A percentile compares a stretch with the other conserved stretches of the same genome.
phyloP scores from a whole-genome alignment of 306 rosid species.

The Rubus parviflorus region DNA sequence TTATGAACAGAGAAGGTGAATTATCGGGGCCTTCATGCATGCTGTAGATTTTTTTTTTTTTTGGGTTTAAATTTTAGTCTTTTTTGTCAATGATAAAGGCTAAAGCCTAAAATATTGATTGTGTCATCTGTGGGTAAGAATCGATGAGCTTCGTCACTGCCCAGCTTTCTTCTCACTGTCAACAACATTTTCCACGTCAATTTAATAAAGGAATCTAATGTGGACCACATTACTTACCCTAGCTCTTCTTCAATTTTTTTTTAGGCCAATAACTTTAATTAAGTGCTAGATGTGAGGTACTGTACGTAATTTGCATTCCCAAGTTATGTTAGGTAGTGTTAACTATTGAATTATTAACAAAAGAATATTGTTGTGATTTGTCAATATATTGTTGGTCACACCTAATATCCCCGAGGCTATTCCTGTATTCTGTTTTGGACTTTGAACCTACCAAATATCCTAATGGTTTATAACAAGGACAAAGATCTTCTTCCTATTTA shows the following conservation, averaged over 20 bases:
- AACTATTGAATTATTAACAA: not conserved
- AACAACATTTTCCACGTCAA: constrained; percentile 20
- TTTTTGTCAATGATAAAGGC: constrained; percentile 24
- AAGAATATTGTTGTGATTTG: not conserved
- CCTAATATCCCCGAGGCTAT: not conserved
- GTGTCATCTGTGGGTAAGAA: constrained; percentile 18
- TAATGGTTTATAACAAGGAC: not conserved
- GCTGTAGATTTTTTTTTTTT: constrained; percentile 14
- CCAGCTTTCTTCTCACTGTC: constrained; percentile 10
- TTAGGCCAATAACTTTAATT: not conserved
- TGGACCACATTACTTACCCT: constrained; percentile 11
- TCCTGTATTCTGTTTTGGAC: not conserved
- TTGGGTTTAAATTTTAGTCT: not conserved
- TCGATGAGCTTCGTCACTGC: constrained; percentile 15
- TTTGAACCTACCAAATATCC: not conserved
- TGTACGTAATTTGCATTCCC: not conserved
- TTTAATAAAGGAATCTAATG: constrained; percentile 12
- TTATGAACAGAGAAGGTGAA: not conserved
- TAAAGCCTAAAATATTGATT: not conserved
- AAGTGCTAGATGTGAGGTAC: not conserved
- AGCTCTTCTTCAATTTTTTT: not conserved
- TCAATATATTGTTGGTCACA: not conserved
- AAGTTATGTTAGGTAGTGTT: not conserved
- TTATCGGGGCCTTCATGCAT: constrained; percentile 41
- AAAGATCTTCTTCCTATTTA: not conserved